Percentiles rank a stretch among this genome's conserved stretches.
phyloP scores from a whole-genome alignment of 805 yeast species.

The Candida khao-thaluensis region DNA sequence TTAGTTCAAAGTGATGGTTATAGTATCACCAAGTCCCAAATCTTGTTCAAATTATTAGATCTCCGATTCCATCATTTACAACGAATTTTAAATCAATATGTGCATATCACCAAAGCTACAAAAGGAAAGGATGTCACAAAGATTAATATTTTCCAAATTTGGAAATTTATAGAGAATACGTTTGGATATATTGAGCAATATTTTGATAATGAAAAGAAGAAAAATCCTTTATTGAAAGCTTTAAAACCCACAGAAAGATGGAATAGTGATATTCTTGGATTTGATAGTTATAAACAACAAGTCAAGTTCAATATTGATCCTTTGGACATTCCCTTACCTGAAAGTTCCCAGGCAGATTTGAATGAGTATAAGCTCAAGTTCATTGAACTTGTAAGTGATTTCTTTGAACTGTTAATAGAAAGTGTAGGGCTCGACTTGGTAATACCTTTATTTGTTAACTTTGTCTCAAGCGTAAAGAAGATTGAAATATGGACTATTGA shows the following conservation, averaged over 20 bases:
- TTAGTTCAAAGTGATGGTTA: conserved; percentile 21
- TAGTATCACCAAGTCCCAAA: conserved; percentile 17
- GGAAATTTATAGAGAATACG: conserved; percentile 37
- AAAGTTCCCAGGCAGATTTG: conserved; percentile 10
- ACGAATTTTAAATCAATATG: not conserved
- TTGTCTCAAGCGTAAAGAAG: conserved; percentile 24
- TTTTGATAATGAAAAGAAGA: conserved; percentile 17
- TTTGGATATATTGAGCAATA: conserved; percentile 24
- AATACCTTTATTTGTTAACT: conserved; percentile 21
- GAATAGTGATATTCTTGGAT: conserved; percentile 30
- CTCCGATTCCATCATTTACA: conserved; percentile 23
- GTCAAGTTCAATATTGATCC: conserved; percentile 10
- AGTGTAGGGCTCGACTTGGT: conserved; percentile 9
- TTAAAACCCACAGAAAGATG: conserved; percentile 19
- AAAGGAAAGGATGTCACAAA: not conserved
- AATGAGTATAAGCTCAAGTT: conserved; percentile 10
- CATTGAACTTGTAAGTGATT: not conserved
- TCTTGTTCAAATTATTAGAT: conserved; percentile 23
- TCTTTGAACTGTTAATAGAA: conserved; percentile 1
- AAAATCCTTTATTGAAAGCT: conserved; percentile 8
- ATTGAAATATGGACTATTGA: conserved; percentile 19
- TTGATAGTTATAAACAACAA: conserved; percentile 28
- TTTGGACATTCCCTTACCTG: conserved; percentile 6
- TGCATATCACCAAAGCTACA: conserved; percentile 1
- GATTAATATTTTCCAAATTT: conserved; percentile 27